These are phyloP conservation scores for Aspergillus sclerotiicarbonarius DNA, from an alignment of 495 filamentous ascomycete genomes.

Conservation along the genomic window DNA sequence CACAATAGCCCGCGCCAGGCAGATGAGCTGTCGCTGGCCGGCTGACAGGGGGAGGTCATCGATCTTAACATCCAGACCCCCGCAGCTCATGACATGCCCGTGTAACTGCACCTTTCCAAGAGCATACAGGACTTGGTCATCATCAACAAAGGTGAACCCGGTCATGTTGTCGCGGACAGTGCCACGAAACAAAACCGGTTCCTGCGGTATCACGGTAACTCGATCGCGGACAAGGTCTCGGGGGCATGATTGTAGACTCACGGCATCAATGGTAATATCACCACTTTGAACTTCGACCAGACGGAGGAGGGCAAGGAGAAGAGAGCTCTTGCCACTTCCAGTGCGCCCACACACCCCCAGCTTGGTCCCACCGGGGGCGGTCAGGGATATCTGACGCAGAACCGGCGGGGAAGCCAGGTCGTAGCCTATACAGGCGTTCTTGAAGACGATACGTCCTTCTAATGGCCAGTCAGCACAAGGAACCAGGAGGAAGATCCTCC, in stretches of 20 bases:
- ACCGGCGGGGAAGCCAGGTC: neutral
- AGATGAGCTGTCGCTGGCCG: conserved; percentile 13
- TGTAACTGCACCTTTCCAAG: conserved; percentile 42
- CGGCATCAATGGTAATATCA: conserved; percentile 38
- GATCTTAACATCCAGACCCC: conserved; percentile 39
- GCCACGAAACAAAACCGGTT: conserved; percentile 50
- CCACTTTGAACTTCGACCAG: conserved; percentile 38
- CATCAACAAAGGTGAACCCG: conserved; percentile 25
- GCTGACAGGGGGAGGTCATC: conserved; percentile 19
- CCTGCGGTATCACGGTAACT: conserved; percentile 48
- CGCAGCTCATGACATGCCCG: conserved; percentile 33
- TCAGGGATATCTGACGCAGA: neutral
- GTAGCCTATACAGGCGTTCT: neutral
- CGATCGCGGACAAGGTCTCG: conserved; percentile 29
- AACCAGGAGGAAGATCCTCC: neutral
- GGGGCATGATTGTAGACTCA: conserved; percentile 36
- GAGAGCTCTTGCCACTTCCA: conserved; percentile 41
- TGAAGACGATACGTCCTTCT: neutral
- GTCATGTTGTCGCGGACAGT: conserved; percentile 48
- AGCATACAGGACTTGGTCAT: conserved; percentile 31
- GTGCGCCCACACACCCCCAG: neutral
- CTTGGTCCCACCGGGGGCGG: neutral
- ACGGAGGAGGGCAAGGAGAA: conserved; percentile 41
- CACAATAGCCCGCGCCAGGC: conserved; percentile 12
- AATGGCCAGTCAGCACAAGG: neutral